Base-by-base conservation (phyloP, 108 stramenopile species). In the Cyclotella baltica region DNA sequence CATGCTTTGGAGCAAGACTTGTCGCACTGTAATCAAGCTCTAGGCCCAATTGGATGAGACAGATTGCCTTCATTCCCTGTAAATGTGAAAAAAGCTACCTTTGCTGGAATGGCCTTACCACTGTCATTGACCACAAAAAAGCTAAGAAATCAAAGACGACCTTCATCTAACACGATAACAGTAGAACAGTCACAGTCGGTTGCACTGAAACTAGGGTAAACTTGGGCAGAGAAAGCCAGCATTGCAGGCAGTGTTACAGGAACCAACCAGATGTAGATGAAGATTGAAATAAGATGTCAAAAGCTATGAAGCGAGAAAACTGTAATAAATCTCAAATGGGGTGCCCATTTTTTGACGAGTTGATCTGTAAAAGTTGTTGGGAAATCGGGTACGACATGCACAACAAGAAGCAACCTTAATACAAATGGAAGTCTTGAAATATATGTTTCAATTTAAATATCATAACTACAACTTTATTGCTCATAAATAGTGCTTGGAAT, bases 71-170 rank as follows among this genome's bases (percentile, higher is more conserved):
- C 27, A 19, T 66, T 46, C 43, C 64, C 1, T 66, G 64, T 66
- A 40, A 43, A 15, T 66, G 38, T 66, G 23, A 66, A 2, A 47
- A 66, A 33, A 46, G 64, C 46, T 66, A 27, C 27, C 46, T 66
- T 23, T 59, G 56, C 33, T 72, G 59, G 71, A 0, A 46, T 46
- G 25, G 20, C 22, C 57, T 59, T 16, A 58, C 27, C 2, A 29
- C 9, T 61, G 53, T 57, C 9, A 72, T 59, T 72, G 71, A 36
- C 27, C 57, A 72, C 29, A 70, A 55, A 31, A 52, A 35, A 38
- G 46, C 35, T n/a, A 31, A 40, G 25, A 0, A 40, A 13, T 29
- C 3, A n/a, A 33, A 16, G 9, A 62, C 61, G 30, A n/a, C 61
- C 6, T 36, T 33, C n/a, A 1, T 18, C 10, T 33, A 36, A 9